These are phyloP conservation scores for Aspergillus calidoustus DNA, from an alignment of 2,329 filamentous ascomycete species.

Conservation along the genomic window DNA sequence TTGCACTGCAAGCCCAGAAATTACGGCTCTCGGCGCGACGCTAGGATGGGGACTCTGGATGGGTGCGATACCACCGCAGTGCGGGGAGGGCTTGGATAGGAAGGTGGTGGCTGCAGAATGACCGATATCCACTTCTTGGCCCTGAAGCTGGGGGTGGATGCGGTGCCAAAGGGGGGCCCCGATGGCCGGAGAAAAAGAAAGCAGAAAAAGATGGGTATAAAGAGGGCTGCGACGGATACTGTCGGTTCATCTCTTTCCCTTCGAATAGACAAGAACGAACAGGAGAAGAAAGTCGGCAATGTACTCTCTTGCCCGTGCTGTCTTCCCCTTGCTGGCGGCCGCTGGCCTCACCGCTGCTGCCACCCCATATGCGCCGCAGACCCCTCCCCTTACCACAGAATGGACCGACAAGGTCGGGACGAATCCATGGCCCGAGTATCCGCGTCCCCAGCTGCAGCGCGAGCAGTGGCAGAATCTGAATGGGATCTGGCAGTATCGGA, in stretches of 20 bases:
- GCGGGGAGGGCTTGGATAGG: constrained; percentile 8
- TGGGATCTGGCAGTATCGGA: constrained; percentile 53
- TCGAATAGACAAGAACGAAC: background rate
- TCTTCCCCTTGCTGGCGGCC: constrained; percentile 15
- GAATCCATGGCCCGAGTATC: constrained; percentile 56
- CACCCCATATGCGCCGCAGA: constrained; percentile 43
- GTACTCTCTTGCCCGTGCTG: background rate
- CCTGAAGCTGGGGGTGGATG: background rate
- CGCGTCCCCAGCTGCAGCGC: constrained; percentile 52
- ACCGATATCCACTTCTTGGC: background rate
- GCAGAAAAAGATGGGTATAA: background rate
- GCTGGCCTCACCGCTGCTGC: constrained; percentile 9
- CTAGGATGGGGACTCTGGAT: background rate
- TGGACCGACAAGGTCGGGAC: constrained; percentile 55
- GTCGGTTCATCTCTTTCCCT: background rate
- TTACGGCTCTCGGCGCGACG: background rate
- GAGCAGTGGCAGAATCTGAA: constrained; percentile 57
- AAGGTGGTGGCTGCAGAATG: constrained; percentile 1
- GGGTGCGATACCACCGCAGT: background rate
- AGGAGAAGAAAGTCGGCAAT: background rate
- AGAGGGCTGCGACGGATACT: background rate
- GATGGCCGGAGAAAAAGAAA: background rate
- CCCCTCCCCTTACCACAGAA: constrained; percentile 48
- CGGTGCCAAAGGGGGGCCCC: too few species aligned
- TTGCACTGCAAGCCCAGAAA: background rate